Conservation (phyloP, 768 basidiomycete genomes). For the Leucocoprinus leucothites region DNA sequence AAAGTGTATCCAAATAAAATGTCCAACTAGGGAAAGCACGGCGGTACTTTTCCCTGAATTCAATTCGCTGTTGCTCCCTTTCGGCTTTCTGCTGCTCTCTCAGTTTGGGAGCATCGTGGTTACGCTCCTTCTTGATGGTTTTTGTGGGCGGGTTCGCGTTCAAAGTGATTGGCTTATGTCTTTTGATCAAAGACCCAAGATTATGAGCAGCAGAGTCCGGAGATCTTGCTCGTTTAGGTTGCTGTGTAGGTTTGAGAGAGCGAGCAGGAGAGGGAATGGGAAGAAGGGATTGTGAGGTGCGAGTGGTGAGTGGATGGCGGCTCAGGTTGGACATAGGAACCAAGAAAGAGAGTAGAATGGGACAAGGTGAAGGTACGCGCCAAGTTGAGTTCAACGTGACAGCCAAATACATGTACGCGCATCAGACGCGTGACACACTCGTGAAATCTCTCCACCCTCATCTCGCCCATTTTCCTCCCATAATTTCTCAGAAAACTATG, state of each 20-base stretch:
- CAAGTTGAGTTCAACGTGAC: slow-evolving; percentile 9
- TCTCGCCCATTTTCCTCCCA: no score
- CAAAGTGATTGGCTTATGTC: neutral
- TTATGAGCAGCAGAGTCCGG: slow-evolving; percentile 3
- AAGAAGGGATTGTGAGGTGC: slow-evolving; percentile 24
- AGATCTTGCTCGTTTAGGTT: slow-evolving; percentile 13
- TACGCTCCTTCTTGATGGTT: slow-evolving; percentile 1
- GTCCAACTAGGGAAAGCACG: slow-evolving; percentile 80
- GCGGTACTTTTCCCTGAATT: slow-evolving; percentile 82
- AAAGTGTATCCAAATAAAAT: slow-evolving; percentile 79
- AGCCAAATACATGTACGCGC: slow-evolving; percentile 7
- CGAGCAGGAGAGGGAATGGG: slow-evolving; percentile 25
- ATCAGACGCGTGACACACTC: slow-evolving; percentile 10
- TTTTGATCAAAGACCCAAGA: slow-evolving; percentile 4
- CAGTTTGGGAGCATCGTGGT: slow-evolving; percentile 10
- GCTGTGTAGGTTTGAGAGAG: slow-evolving; percentile 30
- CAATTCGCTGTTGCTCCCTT: slow-evolving; percentile 54
- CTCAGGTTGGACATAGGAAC: slow-evolving; percentile 41
- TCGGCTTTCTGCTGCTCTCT: slow-evolving; percentile 38
- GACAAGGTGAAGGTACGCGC: neutral
- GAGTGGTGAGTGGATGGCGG: slow-evolving; percentile 47
- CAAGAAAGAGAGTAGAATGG: slow-evolving; percentile 21
- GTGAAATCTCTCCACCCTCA: neutral
- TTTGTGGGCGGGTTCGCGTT: slow-evolving; percentile 35
- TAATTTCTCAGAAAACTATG: no score